Evolutionary conservation across 208 protist species (phyloP).

Genomic region (Lotmaria passim): DNA sequence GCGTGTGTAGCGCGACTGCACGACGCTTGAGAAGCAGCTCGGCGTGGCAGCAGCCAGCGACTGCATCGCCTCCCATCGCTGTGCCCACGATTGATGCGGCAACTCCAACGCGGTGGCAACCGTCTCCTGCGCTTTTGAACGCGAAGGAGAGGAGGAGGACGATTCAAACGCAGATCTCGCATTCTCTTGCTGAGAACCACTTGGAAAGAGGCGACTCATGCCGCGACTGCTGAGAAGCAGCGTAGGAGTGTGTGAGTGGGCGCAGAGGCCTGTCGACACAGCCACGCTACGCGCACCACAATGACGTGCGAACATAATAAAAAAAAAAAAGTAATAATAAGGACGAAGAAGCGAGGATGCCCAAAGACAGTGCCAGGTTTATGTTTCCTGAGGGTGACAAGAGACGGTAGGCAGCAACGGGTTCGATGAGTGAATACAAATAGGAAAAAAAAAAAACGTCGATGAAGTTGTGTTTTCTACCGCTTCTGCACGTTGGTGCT

Average conservation of each 20-base stretch:
- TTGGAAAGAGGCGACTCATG: slow-evolving; percentile 12
- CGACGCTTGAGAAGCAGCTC: slow-evolving; percentile 11
- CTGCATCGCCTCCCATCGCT: slow-evolving; percentile 7
- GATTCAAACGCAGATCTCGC: no score
- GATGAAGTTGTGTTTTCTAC: neutral
- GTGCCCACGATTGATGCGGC: slow-evolving; percentile 1
- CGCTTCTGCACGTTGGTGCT: slow-evolving; percentile 1
- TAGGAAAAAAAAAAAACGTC: neutral
- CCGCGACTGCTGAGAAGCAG: slow-evolving; percentile 1
- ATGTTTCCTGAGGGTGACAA: no score
- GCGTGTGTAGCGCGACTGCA: slow-evolving; percentile 22
- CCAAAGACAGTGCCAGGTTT: no score
- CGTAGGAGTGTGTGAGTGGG: neutral
- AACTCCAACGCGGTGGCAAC: neutral
- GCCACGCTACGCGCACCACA: neutral
- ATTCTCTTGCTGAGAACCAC: neutral
- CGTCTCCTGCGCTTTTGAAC: neutral
- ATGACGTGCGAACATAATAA: slow-evolving; percentile 13
- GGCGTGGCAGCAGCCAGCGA: slow-evolving; percentile 6
- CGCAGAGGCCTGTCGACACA: neutral
- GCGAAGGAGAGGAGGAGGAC: neutral
- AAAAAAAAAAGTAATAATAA: neutral
- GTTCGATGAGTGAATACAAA: no score
- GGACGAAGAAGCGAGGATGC: neutral
- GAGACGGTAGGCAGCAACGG: no score